These are phyloP conservation scores for Isatis tinctoria DNA, from an alignment of 345 rosid species.

Conservation along the genomic window DNA sequence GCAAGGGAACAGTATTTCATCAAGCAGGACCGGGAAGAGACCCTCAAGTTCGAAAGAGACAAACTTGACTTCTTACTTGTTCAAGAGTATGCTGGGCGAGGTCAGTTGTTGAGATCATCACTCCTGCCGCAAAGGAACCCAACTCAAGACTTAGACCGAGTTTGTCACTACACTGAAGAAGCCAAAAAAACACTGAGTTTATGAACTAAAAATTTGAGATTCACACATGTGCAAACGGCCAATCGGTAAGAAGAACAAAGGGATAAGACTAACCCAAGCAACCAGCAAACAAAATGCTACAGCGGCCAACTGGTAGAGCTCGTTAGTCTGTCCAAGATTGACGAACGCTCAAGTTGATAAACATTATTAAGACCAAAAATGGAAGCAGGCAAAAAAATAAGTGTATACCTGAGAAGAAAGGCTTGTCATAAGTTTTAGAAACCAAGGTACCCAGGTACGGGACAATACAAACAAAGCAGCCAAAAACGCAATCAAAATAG, in stretches of 20 bases:
- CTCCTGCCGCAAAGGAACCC: constrained; percentile 99
- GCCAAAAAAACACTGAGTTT: constrained; percentile 9
- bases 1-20: constrained; percentile 15
- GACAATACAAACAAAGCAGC: constrained; percentile 60
- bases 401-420: constrained; percentile 67
- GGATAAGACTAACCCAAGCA: constrained; percentile 78
- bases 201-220: background rate
- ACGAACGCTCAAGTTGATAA: constrained; percentile 17
- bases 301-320: constrained; percentile 93
- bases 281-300: constrained; percentile 98
- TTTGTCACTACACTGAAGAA: constrained; percentile 94
- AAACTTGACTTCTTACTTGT: constrained; percentile 52
- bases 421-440: constrained; percentile 83
- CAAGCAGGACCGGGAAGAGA: background rate
- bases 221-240: background rate
- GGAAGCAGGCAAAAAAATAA: constrained; percentile 1
- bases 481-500: constrained; percentile 66
- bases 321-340: constrained; percentile 73
- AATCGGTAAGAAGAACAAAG: constrained; percentile 29
- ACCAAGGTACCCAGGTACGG: constrained; percentile 82
- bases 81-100: constrained; percentile 93
- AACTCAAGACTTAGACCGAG: constrained; percentile 94
- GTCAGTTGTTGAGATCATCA: constrained; percentile 98
- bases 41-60: background rate
- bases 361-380: background rate